Percentiles rank a stretch among this genome's conserved stretches.
phyloP scores from a whole-genome alignment of 352 stramenopile species.

The Blastocystis sp. region DNA sequence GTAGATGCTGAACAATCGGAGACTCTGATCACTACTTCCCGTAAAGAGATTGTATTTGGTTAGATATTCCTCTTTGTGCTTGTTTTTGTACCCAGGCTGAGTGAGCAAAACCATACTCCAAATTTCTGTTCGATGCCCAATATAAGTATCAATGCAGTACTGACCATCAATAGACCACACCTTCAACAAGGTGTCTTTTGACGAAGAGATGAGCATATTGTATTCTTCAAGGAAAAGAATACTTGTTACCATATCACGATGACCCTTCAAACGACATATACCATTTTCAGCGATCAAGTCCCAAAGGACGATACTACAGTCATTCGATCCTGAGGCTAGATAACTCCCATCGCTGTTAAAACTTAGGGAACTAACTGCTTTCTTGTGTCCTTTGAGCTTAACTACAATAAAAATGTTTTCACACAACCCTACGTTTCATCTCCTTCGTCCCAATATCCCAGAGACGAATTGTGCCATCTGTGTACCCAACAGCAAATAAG shows the following conservation, averaged over 20 bases:
- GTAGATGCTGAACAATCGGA: conserved; percentile 45
- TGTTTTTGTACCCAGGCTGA: conserved; percentile 21
- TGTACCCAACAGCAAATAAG: conserved; percentile 59
- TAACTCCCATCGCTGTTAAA: conserved; percentile 74
- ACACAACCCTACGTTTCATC: conserved; percentile 3
- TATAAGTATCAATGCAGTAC: conserved; percentile 84
- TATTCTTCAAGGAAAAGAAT: conserved; percentile 73
- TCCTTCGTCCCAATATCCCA: conserved; percentile 60
- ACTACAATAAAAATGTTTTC: conserved; percentile 61
- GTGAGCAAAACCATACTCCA: conserved; percentile 75
- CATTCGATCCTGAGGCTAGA: conserved; percentile 74
- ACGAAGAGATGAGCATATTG: conserved; percentile 73
- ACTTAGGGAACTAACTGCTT: conserved; percentile 71
- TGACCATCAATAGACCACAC: conserved; percentile 83
- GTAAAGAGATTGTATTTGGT: conserved; percentile 43
- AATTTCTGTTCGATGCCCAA: conserved; percentile 82
- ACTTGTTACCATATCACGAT: conserved; percentile 83
- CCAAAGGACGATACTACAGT: conserved; percentile 87
- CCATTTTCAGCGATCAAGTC: conserved; percentile 81
- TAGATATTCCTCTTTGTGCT: not conserved
- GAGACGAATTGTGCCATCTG: conserved; percentile 61
- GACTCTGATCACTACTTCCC: conserved; percentile 51
- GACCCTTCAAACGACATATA: conserved; percentile 79
- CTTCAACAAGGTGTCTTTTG: conserved; percentile 85
- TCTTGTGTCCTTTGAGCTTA: conserved; percentile 79